Percentiles rank a stretch among this genome's conserved stretches.
phyloP scores from a whole-genome alignment of 1,284 basidiomycete genomes.

The Ceratobasidium sp. region DNA sequence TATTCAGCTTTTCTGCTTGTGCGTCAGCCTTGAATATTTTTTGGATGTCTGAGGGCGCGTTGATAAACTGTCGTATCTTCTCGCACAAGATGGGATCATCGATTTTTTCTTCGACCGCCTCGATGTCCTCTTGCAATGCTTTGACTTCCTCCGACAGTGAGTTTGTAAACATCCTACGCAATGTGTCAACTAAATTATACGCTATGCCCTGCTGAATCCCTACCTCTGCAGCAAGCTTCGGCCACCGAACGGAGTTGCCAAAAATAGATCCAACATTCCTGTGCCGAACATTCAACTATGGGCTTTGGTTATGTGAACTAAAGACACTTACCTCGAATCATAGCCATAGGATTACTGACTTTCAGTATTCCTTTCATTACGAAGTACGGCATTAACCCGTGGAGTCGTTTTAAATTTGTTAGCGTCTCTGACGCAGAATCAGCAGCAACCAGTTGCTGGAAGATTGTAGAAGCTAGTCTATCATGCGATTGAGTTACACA shows the following conservation, averaged over 20 bases:
- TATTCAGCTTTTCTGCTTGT: slow-evolving; percentile 76
- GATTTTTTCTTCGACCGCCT: slow-evolving; percentile 84
- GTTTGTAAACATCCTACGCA: slow-evolving; percentile 87
- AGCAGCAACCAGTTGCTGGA: slow-evolving; percentile 91
- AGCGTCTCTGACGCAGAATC: slow-evolving; percentile 93
- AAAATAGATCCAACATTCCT: slow-evolving; percentile 89
- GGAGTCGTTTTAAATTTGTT: slow-evolving; percentile 86
- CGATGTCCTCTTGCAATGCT: slow-evolving; percentile 83
- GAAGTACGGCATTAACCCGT: slow-evolving; percentile 98
- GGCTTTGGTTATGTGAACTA: background rate
- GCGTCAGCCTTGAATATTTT: slow-evolving; percentile 80
- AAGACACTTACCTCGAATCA: slow-evolving; percentile 74
- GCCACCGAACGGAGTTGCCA: slow-evolving; percentile 97
- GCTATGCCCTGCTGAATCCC: slow-evolving; percentile 37
- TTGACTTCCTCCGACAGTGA: slow-evolving; percentile 89
- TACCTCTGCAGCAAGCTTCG: slow-evolving; percentile 87
- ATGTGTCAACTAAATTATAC: slow-evolving; percentile 39
- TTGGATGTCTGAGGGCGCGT: slow-evolving; percentile 88
- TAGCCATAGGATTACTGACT: slow-evolving; percentile 94
- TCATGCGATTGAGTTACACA: background rate
- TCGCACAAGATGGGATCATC: slow-evolving; percentile 87
- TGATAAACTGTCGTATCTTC: slow-evolving; percentile 85
- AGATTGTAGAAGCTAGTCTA: slow-evolving; percentile 92
- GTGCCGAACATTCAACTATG: slow-evolving; percentile 14
- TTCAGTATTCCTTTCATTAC: slow-evolving; percentile 90